Conservation (phyloP, 805 yeast species). For the Wickerhamiella cacticola region DNA sequence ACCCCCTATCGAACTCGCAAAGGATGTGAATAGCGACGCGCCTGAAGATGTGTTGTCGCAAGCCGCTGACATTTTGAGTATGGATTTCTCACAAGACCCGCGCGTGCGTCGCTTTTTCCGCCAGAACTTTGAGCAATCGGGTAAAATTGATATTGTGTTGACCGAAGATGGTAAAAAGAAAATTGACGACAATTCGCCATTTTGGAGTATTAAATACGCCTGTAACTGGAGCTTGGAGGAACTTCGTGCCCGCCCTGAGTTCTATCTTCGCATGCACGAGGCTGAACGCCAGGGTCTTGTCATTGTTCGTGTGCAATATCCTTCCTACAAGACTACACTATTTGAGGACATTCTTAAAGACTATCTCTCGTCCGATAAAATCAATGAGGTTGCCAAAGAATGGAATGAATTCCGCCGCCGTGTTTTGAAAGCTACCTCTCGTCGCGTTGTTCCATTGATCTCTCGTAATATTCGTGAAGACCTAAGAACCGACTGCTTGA, state of each 20-base stretch:
- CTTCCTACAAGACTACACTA: slow-evolving; percentile 33
- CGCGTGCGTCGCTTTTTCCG: slow-evolving; percentile 54
- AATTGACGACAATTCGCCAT: slow-evolving; percentile 70
- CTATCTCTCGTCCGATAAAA: slow-evolving; percentile 33
- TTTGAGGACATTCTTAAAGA: slow-evolving; percentile 29
- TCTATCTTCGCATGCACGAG: slow-evolving; percentile 76
- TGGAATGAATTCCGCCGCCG: slow-evolving; percentile 73
- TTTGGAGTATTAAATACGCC: slow-evolving; percentile 85
- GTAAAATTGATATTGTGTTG: slow-evolving; percentile 57
- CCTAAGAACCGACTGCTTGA: slow-evolving; percentile 62
- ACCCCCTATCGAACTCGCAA: slow-evolving; percentile 43
- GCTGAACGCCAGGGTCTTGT: slow-evolving; percentile 76
- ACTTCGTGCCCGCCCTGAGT: slow-evolving; percentile 61
- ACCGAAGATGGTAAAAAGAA: slow-evolving; percentile 74
- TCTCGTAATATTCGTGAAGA: slow-evolving; percentile 72
- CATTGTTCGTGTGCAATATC: slow-evolving; percentile 47
- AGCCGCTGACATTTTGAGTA: slow-evolving; percentile 61
- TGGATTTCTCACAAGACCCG: slow-evolving; percentile 71
- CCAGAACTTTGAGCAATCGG: slow-evolving; percentile 48
- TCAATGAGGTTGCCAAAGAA: slow-evolving; percentile 54
- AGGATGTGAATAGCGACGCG: slow-evolving; percentile 31
- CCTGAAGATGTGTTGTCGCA: slow-evolving; percentile 50
- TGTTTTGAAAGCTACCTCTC: slow-evolving; percentile 55
- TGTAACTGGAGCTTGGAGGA: slow-evolving; percentile 68
- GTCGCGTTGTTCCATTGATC: slow-evolving; percentile 52